Base-by-base conservation (phyloP, 768 basidiomycete genomes). In the Suillus ampliporus region DNA sequence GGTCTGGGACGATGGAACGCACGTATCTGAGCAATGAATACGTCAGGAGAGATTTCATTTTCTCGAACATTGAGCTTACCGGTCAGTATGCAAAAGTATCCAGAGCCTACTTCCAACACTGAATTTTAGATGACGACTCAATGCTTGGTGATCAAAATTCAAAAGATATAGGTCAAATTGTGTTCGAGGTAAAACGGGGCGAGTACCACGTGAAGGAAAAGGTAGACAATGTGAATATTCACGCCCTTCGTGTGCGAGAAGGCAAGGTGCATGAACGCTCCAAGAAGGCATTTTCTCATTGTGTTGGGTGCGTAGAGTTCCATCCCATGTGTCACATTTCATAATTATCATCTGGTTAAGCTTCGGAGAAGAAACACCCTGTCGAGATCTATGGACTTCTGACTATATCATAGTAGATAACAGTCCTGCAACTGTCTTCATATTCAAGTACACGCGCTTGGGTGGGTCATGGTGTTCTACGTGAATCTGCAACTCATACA, bases 391-490 rank as follows among this genome's bases (percentile, higher is more conserved):
- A n/a, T n/a, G n/a, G n/a, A n/a, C 23, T 17, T 1, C 23, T 4
- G 26, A 0, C 2, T n/a, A n/a, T n/a, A 0, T 48, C 23, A 2
- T 6, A 28, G 15, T 5, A n/a, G 56, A 65, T 17, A 13, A 40
- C 23, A 48, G 61, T 28, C 72, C 61, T 5, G 0, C 1, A 15
- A 14, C 66, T 13, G n/a, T 48, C 14, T 71, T 71, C 21, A 54
- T 66, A 34, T 73, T 73, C 61, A 66, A 68, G 40, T 68, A 68
- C 46, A 56, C 37, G 26, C 64, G 66, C 5, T 61, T 71, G 1
- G 35, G 70, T 64, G 58, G n/a, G 63, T 7, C 26, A 28, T 31
- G 53, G 8, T 19, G 41, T 54, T 43, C 14, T 21, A 15, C 8
- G 44, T n/a, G n/a, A n/a, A n/a, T n/a, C n/a, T n/a, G n/a, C n/a